Evolutionary conservation across 345 rosid species (phyloP).

Genomic region (Hirschfeldia incana): DNA sequence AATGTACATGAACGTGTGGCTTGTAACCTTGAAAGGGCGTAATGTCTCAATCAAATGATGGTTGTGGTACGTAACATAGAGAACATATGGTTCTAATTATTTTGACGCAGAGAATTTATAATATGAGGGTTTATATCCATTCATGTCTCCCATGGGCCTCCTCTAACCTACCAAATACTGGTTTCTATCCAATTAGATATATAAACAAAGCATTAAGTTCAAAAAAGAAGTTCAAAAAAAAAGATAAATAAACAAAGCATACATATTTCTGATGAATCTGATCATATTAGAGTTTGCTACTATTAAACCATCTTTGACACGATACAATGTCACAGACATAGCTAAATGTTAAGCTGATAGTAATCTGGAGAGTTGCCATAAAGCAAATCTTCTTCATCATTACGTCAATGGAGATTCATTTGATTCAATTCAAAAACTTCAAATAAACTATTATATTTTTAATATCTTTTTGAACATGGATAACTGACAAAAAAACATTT

Average conservation of each 20-base stretch:
- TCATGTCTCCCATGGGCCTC: conserved; percentile 33
- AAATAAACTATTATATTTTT: background rate
- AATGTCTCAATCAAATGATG: conserved; percentile 27
- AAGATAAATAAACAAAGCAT: background rate
- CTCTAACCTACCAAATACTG: conserved; percentile 19
- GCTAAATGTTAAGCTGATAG: background rate
- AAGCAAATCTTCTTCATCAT: background rate
- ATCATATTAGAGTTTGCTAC: conserved; percentile 13
- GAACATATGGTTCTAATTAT: conserved; percentile 28
- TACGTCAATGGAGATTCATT: background rate
- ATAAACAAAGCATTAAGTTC: background rate
- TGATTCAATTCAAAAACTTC: background rate
- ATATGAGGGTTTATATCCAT: conserved; percentile 22
- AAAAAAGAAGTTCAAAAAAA: too few species aligned
- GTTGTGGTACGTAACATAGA: conserved; percentile 17
- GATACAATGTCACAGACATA: background rate
- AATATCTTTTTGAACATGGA: background rate
- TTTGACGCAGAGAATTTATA: conserved; percentile 33
- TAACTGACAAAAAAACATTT: background rate
- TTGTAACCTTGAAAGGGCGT: conserved; percentile 6
- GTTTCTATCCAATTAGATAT: conserved; percentile 14
- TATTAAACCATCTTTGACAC: background rate
- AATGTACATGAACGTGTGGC: conserved; percentile 24
- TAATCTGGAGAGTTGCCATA: background rate
- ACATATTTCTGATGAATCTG: background rate